Base-by-base conservation (phyloP, 371 early-diverging fungal genomes). In the Mortierella sp. region DNA sequence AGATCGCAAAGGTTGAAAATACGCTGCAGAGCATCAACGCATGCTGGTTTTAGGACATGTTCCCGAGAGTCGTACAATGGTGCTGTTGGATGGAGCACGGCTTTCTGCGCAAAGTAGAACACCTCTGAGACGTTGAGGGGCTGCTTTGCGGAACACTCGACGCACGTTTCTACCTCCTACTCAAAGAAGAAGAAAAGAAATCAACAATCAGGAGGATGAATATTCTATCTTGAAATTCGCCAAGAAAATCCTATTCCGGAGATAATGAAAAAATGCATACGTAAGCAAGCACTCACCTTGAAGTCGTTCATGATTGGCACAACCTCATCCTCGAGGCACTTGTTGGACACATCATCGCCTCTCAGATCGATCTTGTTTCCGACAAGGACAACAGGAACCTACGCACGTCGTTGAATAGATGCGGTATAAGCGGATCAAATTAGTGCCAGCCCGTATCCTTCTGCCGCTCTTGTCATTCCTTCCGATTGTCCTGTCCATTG, bases 91-190 rank as follows among this genome's bases (percentile, higher is more conserved):
- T 99, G 97, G 39, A 98, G 87, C 14, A 99, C 98, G 2, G 98
- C 98, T 86, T 98, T 97, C 89, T 97, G 98, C 3, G 98, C 98
- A 90, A 98, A 98, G 87, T 98, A 99, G 74, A 99, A 99, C n/a
- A 98, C 96, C 87, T 99, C 99, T 0, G 97, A 94, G 5, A 98
- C 97, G 78, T 98, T 98, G 63, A 97, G 86, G 37, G 95, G 87
- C 78, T 95, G 94, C 85, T 96, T 96, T n/a, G 98, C 96, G 2
- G 98, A 97, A 82, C 98, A 98, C 84, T 99, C 98, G 40, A 98
- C 95, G 85, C 98, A 97, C 0, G 98, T 97, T 85, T 99, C 99
- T n/a, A 99, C 97, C 87, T 98, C 98, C 94, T 95, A 80, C 7
- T 34, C 61, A 9, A 34, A 19, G 39, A 34, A 34, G 22, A 37